These are phyloP conservation scores for Trametes pubescens DNA, from an alignment of 1,284 basidiomycete species.

Conservation along the genomic window DNA sequence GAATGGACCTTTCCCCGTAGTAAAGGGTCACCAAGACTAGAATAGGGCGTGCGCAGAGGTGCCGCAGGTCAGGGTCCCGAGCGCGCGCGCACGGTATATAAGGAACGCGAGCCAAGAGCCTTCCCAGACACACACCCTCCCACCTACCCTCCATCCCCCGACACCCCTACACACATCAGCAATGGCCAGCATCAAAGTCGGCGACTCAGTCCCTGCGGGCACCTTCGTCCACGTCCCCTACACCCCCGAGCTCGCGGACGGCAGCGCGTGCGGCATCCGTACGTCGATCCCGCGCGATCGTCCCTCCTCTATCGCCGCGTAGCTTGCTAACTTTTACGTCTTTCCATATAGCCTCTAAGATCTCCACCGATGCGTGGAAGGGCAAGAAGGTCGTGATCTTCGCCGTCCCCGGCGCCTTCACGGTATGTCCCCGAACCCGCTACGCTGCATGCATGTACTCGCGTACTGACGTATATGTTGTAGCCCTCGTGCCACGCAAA, in stretches of 20 bases:
- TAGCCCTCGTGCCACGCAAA: conserved; percentile 78
- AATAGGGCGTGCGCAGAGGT: conserved; percentile 6
- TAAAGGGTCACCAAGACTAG: conserved; percentile 6
- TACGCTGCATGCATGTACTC: background rate
- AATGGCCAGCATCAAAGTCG: conserved; percentile 55
- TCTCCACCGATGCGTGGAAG: conserved; percentile 74
- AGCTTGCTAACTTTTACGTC: background rate
- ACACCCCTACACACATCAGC: background rate
- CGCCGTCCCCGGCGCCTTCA: conserved; percentile 82
- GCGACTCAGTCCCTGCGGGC: conserved; percentile 68
- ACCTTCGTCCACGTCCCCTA: conserved; percentile 74
- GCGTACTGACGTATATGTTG: conserved; percentile 6
- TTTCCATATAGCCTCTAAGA: conserved; percentile 50
- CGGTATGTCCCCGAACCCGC: conserved; percentile 52
- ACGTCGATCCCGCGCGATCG: conserved; percentile 42
- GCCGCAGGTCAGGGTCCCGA: conserved; percentile 2
- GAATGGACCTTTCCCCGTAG: background rate
- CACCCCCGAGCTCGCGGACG: conserved; percentile 68
- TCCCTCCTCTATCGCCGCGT: background rate
- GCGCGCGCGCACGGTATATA: conserved; percentile 15
- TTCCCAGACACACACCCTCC: conserved; percentile 2
- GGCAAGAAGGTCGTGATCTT: conserved; percentile 86
- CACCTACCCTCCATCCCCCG: background rate
- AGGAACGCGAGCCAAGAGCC: conserved; percentile 10
- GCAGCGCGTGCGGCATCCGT: conserved; percentile 72